Percentiles rank a stretch among this genome's conserved stretches.
phyloP scores from a whole-genome alignment of 208 protist species.

The Trypanosoma brucei region DNA sequence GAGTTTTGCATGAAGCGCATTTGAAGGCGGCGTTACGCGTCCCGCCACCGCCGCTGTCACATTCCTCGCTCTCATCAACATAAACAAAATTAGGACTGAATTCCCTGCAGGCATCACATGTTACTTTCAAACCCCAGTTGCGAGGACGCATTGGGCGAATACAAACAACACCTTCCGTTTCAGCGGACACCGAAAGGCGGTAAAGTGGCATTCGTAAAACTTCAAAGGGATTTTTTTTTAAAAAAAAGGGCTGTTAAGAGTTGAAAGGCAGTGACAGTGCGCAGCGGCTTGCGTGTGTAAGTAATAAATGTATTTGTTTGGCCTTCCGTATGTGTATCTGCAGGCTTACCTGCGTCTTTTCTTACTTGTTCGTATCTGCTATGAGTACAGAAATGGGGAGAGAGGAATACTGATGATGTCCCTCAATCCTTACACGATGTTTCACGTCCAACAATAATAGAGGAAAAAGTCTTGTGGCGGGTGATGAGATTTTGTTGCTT shows the following conservation, averaged over 20 bases:
- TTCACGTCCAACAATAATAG: no score
- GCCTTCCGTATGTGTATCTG: no score
- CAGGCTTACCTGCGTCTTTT: no score
- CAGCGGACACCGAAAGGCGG: constrained; percentile 36
- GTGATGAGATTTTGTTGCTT: no score
- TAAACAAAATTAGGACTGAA: constrained; percentile 38
- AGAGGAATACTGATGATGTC: no score
- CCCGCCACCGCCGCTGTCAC: constrained; percentile 44
- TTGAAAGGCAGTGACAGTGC: not conserved
- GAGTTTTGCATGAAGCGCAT: constrained; percentile 53
- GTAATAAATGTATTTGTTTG: no score
- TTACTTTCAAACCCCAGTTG: constrained; percentile 49
- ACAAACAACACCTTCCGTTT: constrained; percentile 41
- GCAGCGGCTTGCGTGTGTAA: not conserved
- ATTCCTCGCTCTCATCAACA: constrained; percentile 40
- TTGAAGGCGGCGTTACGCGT: constrained; percentile 45
- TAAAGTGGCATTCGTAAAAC: constrained; percentile 57
- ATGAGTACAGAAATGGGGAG: no score
- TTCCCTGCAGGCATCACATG: constrained; percentile 55
- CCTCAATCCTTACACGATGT: no score
- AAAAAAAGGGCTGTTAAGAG: not conserved
- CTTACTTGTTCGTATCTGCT: no score
- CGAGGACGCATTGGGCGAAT: constrained; percentile 34
- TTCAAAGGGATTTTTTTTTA: not conserved
- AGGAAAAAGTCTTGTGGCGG: no score